Evolutionary conservation across 2,329 filamentous ascomycete species (phyloP).

Genomic region (Emmonsiellopsis sp.): DNA sequence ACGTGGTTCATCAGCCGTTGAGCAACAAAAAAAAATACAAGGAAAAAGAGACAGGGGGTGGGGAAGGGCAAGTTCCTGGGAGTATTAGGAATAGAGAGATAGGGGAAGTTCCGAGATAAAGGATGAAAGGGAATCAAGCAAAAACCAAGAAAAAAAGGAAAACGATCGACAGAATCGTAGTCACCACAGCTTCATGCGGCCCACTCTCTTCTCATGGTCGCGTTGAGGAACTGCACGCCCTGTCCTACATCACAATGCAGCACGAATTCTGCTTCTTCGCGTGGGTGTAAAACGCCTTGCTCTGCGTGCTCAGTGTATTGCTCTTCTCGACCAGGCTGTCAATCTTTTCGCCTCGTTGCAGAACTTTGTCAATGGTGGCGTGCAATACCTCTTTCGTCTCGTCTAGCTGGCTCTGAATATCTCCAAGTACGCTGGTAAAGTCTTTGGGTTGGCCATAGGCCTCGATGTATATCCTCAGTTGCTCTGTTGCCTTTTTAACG

Average conservation of each 20-base stretch:
- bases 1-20: neutral
- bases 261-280: constrained; percentile 55
- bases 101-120: neutral
- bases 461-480: too few relatives aligned
- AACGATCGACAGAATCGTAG: neutral
- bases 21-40: neutral
- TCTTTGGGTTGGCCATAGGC: too few relatives aligned
- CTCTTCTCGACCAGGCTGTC: constrained; percentile 90
- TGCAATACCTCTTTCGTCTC: constrained; percentile 96
- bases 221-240: neutral
- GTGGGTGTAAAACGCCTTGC: constrained; percentile 92
- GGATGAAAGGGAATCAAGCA: neutral
- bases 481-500: too few relatives aligned
- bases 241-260: constrained; percentile 43
- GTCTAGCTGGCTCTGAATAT: constrained; percentile 53
- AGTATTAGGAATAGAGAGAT: neutral
- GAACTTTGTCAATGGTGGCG: constrained; percentile 64
- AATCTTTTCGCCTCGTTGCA: constrained; percentile 93
- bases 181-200: neutral
- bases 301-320: constrained; percentile 78
- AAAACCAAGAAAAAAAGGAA: neutral
- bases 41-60: neutral
- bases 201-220: neutral
- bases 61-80: neutral
- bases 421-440: too few relatives aligned